Evolutionary conservation across 2,329 filamentous ascomycete species (phyloP).

Genomic region (Fusarium sp.): DNA sequence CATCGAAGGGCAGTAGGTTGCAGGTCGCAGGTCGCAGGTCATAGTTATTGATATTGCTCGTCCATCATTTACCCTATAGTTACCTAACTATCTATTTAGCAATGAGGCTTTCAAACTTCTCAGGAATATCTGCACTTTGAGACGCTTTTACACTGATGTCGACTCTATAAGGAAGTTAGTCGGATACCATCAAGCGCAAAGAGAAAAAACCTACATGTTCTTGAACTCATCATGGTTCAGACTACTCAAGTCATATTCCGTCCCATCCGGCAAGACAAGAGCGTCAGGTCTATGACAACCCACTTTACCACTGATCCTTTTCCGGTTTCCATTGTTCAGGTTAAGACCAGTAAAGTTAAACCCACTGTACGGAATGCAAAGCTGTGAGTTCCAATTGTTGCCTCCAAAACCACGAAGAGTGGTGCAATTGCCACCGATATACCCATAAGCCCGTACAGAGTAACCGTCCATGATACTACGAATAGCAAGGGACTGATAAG

Average conservation of each 20-base stretch:
- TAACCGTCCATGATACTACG: not conserved
- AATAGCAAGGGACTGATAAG: not conserved
- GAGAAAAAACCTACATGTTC: not conserved
- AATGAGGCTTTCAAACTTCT: not conserved
- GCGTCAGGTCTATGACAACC: not conserved
- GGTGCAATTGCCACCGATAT: not conserved
- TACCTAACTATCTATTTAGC: too few relatives aligned
- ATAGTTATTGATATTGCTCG: too few relatives aligned
- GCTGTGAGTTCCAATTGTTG: not conserved
- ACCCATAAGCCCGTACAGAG: accelerated
- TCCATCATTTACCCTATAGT: too few relatives aligned
- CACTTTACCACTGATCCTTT: not conserved
- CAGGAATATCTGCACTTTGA: not conserved
- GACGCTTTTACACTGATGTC: accelerated
- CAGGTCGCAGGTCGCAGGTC: too few relatives aligned
- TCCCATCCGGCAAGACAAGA: not conserved
- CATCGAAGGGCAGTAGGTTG: not conserved
- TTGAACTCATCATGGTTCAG: not conserved
- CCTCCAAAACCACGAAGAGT: not conserved
- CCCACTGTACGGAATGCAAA: not conserved
- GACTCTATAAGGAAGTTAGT: not conserved
- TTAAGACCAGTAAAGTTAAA: not conserved
- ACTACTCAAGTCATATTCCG: not conserved
- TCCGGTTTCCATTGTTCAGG: accelerated
- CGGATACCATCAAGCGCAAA: too few relatives aligned